phyloP scores from a whole-genome alignment of 2,329 filamentous ascomycete genomes.

The Colletotrichum musicola region DNA sequence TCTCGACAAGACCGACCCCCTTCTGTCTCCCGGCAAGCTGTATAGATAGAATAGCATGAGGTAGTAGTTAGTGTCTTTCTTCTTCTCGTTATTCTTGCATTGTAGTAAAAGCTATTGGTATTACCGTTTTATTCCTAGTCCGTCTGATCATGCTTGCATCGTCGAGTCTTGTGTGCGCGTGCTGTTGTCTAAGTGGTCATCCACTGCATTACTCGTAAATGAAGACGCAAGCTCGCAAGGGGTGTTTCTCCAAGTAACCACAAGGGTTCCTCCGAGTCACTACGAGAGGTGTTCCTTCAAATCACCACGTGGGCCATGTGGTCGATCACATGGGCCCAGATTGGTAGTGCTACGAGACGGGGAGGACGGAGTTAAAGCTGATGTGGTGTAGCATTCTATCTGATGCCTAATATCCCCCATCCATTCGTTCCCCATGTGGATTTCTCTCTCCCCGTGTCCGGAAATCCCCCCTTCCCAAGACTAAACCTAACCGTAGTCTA shows the following conservation, averaged over 20 bases:
- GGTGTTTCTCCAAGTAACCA: no score
- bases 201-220: no score
- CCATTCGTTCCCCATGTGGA: background rate
- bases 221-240: no score
- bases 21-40: background rate
- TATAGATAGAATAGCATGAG: conserved; percentile 35
- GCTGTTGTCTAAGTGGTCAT: no score
- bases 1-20: no score
- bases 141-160: background rate
- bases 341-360: background rate
- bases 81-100: conserved; percentile 9
- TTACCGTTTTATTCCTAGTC: background rate
- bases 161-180: background rate
- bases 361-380: background rate
- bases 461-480: background rate
- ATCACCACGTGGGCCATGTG: background rate
- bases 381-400: conserved; percentile 29
- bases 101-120: conserved; percentile 38
- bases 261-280: background rate
- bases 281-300: background rate
- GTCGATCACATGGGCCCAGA: background rate
- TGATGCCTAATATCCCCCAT: background rate
- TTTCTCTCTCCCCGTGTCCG: conserved; percentile 6
- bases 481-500: background rate
- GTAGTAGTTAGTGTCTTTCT: conserved; percentile 9